Evolutionary conservation across 1,139 yeast species (phyloP).

Genomic region (Suhomyces panamericanus): DNA sequence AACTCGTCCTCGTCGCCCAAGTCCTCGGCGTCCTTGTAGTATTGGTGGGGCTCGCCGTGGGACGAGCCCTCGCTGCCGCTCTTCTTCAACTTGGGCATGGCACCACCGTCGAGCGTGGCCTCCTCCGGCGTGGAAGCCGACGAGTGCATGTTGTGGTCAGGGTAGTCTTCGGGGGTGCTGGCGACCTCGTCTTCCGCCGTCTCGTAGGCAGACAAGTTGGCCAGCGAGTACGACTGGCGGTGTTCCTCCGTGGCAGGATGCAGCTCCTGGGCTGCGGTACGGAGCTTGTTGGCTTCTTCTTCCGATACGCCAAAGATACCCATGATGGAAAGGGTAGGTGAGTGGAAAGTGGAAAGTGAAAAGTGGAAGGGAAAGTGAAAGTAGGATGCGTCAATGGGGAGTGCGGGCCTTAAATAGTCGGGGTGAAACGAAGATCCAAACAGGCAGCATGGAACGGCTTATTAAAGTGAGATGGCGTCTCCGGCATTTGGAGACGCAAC

Average conservation of each 20-base stretch:
- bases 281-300: constrained; percentile 39
- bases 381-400: too few species aligned
- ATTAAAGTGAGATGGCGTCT: too few species aligned
- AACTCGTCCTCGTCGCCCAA: constrained; percentile 20
- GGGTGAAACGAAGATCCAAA: too few species aligned
- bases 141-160: neutral
- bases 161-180: constrained; percentile 8
- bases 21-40: neutral
- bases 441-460: too few species aligned
- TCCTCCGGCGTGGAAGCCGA: constrained; percentile 1
- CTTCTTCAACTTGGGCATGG: constrained; percentile 2
- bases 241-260: constrained; percentile 2
- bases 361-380: too few species aligned
- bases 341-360: too few species aligned
- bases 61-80: neutral
- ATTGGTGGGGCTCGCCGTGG: neutral
- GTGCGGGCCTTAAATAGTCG: too few species aligned
- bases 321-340: neutral
- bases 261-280: constrained; percentile 29
- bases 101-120: constrained; percentile 5
- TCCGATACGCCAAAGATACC: constrained; percentile 36
- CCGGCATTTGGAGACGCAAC: too few species aligned
- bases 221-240: constrained; percentile 11
- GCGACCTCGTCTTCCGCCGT: constrained; percentile 34
- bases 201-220: constrained; percentile 30